Conservation (phyloP, 805 yeast species). For the Hanseniaspora clermontiae region DNA sequence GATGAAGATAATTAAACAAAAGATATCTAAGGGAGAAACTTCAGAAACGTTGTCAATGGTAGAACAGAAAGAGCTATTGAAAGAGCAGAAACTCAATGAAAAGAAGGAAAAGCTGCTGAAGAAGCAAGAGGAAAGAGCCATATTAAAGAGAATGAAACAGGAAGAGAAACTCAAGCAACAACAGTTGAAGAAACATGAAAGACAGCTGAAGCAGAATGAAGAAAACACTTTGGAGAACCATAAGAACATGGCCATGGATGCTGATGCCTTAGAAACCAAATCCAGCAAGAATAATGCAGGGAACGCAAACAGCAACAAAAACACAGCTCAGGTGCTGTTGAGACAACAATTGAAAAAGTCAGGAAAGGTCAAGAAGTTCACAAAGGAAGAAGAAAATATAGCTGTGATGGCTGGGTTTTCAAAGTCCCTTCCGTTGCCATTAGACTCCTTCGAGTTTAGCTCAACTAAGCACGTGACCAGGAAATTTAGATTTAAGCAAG, state of each 20-base stretch:
- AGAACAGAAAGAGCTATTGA: constrained; percentile 21
- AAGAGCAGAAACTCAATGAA: constrained; percentile 22
- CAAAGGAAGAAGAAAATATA: constrained; percentile 87
- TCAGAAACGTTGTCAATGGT: not conserved
- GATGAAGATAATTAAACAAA: constrained; percentile 59
- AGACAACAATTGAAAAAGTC: constrained; percentile 10
- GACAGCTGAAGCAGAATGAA: constrained; percentile 25
- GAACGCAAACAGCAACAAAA: not conserved
- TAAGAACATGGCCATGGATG: not conserved
- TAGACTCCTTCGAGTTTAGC: constrained; percentile 59
- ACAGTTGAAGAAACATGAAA: constrained; percentile 30
- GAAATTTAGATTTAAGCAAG: constrained; percentile 75
- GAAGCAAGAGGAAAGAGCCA: constrained; percentile 14
- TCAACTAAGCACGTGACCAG: constrained; percentile 60
- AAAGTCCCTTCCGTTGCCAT: constrained; percentile 66
- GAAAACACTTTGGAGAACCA: constrained; percentile 13
- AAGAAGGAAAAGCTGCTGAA: constrained; percentile 19
- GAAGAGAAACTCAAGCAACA: constrained; percentile 22
- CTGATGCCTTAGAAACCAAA: not conserved
- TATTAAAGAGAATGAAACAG: constrained; percentile 14
- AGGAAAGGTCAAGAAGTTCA: constrained; percentile 32
- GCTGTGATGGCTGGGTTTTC: constrained; percentile 82
- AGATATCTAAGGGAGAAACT: constrained; percentile 32
- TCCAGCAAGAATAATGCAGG: constrained; percentile 14
- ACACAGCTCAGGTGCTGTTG: constrained; percentile 9